Evolutionary conservation across 2,329 filamentous ascomycete genomes (phyloP).

Genomic region (Aspergillus sp.): DNA sequence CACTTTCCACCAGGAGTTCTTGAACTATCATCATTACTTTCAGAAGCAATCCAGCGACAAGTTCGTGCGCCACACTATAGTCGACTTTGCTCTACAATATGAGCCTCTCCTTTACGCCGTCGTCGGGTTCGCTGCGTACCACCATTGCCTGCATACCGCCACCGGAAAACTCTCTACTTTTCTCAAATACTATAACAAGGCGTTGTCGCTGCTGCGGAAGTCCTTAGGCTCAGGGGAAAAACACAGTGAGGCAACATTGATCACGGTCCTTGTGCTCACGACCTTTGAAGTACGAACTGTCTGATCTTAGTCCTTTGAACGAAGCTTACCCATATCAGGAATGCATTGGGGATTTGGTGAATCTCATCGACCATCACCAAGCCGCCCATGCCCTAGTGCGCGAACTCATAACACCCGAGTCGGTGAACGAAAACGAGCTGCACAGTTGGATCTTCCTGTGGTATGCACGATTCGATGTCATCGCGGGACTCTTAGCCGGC

Average conservation of each 20-base stretch:
- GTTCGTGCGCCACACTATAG: conserved; percentile 64
- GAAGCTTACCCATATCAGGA: conserved; percentile 49
- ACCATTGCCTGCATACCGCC: conserved; percentile 61
- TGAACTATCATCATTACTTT: conserved; percentile 76
- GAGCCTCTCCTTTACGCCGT: conserved; percentile 79
- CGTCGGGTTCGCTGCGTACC: conserved; percentile 82
- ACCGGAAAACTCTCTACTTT: conserved; percentile 71
- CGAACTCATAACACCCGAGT: conserved; percentile 67
- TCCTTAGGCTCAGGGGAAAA: conserved; percentile 62
- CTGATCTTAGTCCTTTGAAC: conserved; percentile 1
- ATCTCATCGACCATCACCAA: conserved; percentile 82
- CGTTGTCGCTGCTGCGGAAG: conserved; percentile 65
- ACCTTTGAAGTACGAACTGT: conserved; percentile 70
- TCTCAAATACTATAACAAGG: conserved; percentile 80
- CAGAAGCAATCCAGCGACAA: conserved; percentile 59
- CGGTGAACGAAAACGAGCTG: conserved; percentile 60
- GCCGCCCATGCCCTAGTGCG: conserved; percentile 76
- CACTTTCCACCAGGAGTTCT: conserved; percentile 64
- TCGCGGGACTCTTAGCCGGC: conserved; percentile 72
- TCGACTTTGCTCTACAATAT: conserved; percentile 63
- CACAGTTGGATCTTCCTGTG: conserved; percentile 70
- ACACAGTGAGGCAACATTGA: conserved; percentile 62
- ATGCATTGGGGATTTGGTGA: conserved; percentile 91
- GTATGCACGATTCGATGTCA: conserved; percentile 83
- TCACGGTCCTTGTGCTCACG: conserved; percentile 84